Conservation (phyloP, 129 eudicot genomes). For the Artemisia argyi region DNA sequence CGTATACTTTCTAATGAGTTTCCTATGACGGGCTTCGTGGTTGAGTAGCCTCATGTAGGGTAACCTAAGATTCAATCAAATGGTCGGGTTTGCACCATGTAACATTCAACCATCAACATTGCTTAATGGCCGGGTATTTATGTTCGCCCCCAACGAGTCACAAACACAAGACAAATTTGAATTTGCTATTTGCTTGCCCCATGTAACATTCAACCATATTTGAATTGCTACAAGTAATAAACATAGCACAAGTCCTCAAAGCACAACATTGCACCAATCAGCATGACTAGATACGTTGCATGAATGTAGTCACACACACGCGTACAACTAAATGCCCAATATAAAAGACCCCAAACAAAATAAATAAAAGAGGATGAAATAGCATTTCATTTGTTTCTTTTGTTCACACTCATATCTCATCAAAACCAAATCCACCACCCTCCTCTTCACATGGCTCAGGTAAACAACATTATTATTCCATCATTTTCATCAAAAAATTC, state of each 20-base stretch:
- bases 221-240: neutral
- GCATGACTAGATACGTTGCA: conserved; percentile 33
- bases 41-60: too few relatives aligned
- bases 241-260: conserved; percentile 4
- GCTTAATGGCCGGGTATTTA: too few relatives aligned
- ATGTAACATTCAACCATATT: conserved; percentile 3
- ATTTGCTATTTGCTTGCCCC: neutral
- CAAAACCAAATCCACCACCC: conserved; percentile 11
- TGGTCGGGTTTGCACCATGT: too few relatives aligned
- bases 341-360: conserved; percentile 33
- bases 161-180: neutral
- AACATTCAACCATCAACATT: too few relatives aligned
- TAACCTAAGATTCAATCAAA: too few relatives aligned
- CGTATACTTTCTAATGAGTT: too few relatives aligned
- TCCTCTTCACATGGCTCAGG: conserved; percentile 39
- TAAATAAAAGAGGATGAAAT: neutral
- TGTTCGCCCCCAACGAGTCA: too few relatives aligned
- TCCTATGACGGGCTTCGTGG: too few relatives aligned
- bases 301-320: conserved; percentile 18
- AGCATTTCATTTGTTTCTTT: conserved; percentile 32
- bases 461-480: conserved; percentile 16
- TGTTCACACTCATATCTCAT: conserved; percentile 22
- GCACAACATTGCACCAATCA: conserved; percentile 3
- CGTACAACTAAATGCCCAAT: conserved; percentile 10
- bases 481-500: neutral